A percentile compares a stretch with the other conserved stretches of the same genome.
These are phyloP conservation scores for Dactylellina drechsleri DNA, from an alignment of 2,329 filamentous ascomycete species.

Conservation along the genomic window DNA sequence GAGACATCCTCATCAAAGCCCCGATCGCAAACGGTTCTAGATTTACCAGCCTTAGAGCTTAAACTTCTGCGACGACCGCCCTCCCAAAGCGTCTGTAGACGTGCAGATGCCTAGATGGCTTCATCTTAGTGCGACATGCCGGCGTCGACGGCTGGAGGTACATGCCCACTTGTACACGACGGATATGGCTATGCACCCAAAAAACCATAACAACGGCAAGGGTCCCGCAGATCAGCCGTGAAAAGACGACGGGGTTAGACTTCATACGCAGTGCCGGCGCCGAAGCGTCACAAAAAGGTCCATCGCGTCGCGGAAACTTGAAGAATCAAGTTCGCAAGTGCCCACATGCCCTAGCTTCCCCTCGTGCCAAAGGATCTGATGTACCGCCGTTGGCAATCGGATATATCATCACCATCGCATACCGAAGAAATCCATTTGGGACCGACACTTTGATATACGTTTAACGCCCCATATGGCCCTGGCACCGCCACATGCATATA, in stretches of 20 bases:
- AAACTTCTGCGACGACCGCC: not conserved
- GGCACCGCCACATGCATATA: constrained; percentile 29
- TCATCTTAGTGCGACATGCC: not conserved
- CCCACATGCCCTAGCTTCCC: not conserved
- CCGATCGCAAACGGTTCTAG: constrained; percentile 6
- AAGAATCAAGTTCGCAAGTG: constrained; percentile 1
- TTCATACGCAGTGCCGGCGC: constrained; percentile 4
- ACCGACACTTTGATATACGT: constrained; percentile 8
- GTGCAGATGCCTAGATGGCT: constrained; percentile 23
- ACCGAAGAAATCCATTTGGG: constrained; percentile 4
- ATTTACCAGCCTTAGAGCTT: not conserved
- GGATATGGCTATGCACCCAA: constrained; percentile 7
- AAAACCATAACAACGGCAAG: constrained; percentile 11
- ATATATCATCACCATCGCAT: constrained; percentile 39
- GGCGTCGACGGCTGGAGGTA: constrained; percentile 17
- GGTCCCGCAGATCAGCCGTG: constrained; percentile 41
- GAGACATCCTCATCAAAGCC: not conserved
- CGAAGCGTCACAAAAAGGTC: constrained; percentile 7
- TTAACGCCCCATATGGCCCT: constrained; percentile 7
- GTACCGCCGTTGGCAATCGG: constrained; percentile 40
- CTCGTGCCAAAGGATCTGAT: constrained; percentile 9
- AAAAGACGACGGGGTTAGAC: constrained; percentile 40
- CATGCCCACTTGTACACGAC: not conserved
- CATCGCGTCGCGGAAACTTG: constrained; percentile 27
- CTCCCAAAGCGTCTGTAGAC: constrained; percentile 12